phyloP scores from a whole-genome alignment of 768 basidiomycete species.

The Suillus plorans region DNA sequence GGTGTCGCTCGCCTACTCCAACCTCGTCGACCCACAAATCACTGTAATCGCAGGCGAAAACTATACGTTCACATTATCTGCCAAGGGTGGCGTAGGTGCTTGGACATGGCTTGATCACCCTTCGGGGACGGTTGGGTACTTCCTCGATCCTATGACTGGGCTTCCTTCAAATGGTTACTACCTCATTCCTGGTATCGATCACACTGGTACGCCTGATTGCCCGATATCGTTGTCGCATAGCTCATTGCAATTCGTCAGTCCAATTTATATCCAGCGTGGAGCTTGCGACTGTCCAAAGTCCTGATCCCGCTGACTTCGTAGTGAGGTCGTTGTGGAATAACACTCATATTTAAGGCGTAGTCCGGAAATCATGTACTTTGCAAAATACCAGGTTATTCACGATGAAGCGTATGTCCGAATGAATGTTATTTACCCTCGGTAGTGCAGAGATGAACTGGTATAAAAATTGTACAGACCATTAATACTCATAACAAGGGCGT shows the following conservation, averaged over 20 bases:
- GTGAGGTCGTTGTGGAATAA: conserved; percentile 56
- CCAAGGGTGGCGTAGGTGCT: conserved; percentile 50
- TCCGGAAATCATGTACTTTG: neutral
- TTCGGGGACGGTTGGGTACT: conserved; percentile 50
- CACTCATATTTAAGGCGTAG: conserved; percentile 32
- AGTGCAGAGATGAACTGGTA: conserved; percentile 1
- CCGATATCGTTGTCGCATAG: neutral
- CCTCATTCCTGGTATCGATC: conserved; percentile 52
- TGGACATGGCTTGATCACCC: conserved; percentile 67
- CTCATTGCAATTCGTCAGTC: conserved; percentile 28
- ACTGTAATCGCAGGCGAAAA: conserved; percentile 29
- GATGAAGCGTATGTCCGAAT: neutral
- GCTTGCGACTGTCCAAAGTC: conserved; percentile 39
- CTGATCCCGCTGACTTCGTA: conserved; percentile 45
- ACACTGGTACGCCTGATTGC: conserved; percentile 40
- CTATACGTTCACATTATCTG: conserved; percentile 51
- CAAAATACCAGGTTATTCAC: neutral
- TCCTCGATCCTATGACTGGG: conserved; percentile 43
- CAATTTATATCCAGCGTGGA: conserved; percentile 38
- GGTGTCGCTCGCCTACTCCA: conserved; percentile 42
- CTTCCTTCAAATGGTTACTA: conserved; percentile 52
- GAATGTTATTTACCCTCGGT: neutral
- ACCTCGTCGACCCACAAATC: conserved; percentile 53
- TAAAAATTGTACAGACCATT: neutral
- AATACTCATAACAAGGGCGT: conserved; percentile 3